Evolutionary conservation across 1,284 basidiomycete genomes (phyloP).

Genomic region (Moniliella sp.): DNA sequence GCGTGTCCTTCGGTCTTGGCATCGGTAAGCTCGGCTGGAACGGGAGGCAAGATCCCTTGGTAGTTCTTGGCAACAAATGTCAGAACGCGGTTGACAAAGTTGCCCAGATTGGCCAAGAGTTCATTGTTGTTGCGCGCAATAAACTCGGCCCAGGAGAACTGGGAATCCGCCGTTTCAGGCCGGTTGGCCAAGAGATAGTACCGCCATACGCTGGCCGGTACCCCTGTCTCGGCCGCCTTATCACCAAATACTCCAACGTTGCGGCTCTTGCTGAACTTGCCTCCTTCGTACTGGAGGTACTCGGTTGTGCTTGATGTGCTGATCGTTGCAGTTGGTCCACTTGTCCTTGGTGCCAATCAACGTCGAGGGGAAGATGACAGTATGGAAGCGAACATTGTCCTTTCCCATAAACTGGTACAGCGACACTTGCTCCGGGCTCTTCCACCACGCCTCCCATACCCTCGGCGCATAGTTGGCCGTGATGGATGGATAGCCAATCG

Average conservation of each 20-base stretch:
- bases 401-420: constrained; percentile 87
- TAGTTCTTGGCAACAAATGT: constrained; percentile 74
- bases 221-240: constrained; percentile 72
- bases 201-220: constrained; percentile 81
- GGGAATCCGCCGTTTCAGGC: constrained; percentile 78
- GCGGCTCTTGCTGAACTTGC: constrained; percentile 93
- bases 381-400: constrained; percentile 78
- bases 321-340: constrained; percentile 74
- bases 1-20: constrained; percentile 1
- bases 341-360: constrained; percentile 67
- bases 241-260: constrained; percentile 94
- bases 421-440: constrained; percentile 68
- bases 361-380: constrained; percentile 78
- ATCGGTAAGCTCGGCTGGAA: constrained; percentile 11
- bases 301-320: constrained; percentile 90
- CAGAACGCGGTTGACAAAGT: constrained; percentile 83
- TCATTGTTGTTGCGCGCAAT: constrained; percentile 84
- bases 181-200: constrained; percentile 83
- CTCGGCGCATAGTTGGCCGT: constrained; percentile 82
- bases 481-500: constrained; percentile 89
- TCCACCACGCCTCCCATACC: constrained; percentile 94
- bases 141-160: constrained; percentile 91
- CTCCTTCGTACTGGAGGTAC: constrained; percentile 92
- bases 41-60: constrained; percentile 54
- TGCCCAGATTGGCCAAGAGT: constrained; percentile 85